These are phyloP conservation scores for Populus hybrid DNA, from an alignment of 441 rosid species.

Conservation along the genomic window DNA sequence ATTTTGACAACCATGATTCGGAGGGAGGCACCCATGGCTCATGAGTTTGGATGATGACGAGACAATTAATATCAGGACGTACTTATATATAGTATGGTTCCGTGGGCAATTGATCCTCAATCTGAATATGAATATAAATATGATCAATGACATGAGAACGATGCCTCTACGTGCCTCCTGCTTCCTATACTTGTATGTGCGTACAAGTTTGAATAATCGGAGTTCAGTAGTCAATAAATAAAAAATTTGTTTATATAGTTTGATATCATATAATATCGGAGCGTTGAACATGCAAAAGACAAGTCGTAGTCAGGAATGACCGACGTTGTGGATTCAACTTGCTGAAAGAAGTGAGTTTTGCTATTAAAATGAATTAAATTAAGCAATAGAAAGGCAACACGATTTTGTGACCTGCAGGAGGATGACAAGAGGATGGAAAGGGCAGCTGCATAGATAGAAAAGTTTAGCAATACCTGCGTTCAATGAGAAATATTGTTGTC, in stretches of 20 bases:
- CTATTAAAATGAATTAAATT: not conserved
- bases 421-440: not conserved
- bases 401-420: not conserved
- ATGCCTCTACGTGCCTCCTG: not conserved
- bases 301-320: not conserved
- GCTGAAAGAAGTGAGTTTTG: not conserved
- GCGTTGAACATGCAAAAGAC: not conserved
- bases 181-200: no score
- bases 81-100: no score
- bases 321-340: no score
- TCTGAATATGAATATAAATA: no score
- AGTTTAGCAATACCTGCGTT: not conserved
- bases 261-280: not conserved
- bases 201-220: not conserved
- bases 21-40: no score
- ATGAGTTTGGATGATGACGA: no score
- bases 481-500: not conserved
- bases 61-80: no score
- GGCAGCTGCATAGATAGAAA: not conserved
- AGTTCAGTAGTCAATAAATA: not conserved
- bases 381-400: not conserved
- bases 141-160: not conserved
- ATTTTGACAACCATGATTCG: no score
- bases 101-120: no score
- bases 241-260: not conserved